Evolutionary conservation across 2,329 filamentous ascomycete genomes (phyloP), one percentile per base, ranked within the genome.

Genomic region (Chaetomiaceae sp.): DNA sequence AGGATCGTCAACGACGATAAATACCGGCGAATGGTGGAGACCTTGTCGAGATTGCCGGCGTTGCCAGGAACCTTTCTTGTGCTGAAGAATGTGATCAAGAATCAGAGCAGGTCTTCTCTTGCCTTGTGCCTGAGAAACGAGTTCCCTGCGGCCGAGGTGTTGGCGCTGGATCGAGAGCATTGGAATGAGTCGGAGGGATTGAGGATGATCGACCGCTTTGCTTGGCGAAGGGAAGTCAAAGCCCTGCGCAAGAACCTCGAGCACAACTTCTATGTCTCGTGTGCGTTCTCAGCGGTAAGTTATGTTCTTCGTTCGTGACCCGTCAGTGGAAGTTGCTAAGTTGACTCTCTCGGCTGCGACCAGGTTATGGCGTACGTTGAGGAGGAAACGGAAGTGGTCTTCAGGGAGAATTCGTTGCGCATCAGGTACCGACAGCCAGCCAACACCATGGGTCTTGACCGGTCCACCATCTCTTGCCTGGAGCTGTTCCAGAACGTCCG

Each of bases 361-460:
- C 24, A 95, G 88, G 85, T 75, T 3, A 72, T 97, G 62, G 88
- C 87, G 58, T 95, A 87, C 62, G 76, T 94, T 38, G 86, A 95
- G 47, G 65, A 84, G 1, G 78, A 81, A 6, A 74, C 88, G 50
- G 73, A 73, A 4, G 74, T 84, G 49, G 79, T 75, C 1, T 93
- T 95, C 60, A 74, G 81, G 3, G 72, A 76, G n/a, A 84, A 93
- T 61, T 90, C 90, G 17, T 75, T 97, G 26, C 81, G 88, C 3
- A 84, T 97, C 59, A 84, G 81, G 52, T 96, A 95, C 56, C 84
- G 91, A 58, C 85, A 89, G 1, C 89, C 88, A 0, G 87, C 95
- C 60, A 86, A 91, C 19, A 87, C 88, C 1, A 95, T 97, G 90
- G 88, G 95, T 78, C 94, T 97, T 56, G 91, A 96, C 58, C 75